Evolutionary conservation across 2,329 filamentous ascomycete species (phyloP).

Genomic region (Colletotrichum cereale): DNA sequence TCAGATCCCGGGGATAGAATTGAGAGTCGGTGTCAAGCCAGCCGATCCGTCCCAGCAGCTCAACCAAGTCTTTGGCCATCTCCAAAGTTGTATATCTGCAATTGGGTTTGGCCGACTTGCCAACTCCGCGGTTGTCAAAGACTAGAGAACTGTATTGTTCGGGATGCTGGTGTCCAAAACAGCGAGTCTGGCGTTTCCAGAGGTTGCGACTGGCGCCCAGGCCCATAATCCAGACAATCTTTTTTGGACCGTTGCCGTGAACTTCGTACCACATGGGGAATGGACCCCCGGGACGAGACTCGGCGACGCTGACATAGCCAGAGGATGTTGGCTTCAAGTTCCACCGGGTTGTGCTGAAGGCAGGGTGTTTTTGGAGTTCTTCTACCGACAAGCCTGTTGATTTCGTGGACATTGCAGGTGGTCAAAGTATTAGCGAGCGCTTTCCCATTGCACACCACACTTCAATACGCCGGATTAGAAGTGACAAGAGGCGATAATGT

Average conservation of each 20-base stretch:
- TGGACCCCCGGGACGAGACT: slow-evolving; percentile 15
- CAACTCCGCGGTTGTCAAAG: slow-evolving; percentile 78
- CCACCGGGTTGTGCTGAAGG: slow-evolving; percentile 19
- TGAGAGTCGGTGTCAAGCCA: slow-evolving; percentile 58
- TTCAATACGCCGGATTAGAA: no score
- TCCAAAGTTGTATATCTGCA: slow-evolving; percentile 76
- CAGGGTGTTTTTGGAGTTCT: slow-evolving; percentile 18
- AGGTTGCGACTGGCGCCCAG: slow-evolving; percentile 22
- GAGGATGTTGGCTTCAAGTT: slow-evolving; percentile 6
- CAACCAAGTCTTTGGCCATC: slow-evolving; percentile 76
- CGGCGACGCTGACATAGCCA: slow-evolving; percentile 12
- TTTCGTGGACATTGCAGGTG: neutral
- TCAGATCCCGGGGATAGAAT: slow-evolving; percentile 56
- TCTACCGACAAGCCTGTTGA: slow-evolving; percentile 8
- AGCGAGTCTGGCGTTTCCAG: slow-evolving; percentile 70
- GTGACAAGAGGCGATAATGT: neutral
- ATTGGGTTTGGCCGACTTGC: slow-evolving; percentile 73
- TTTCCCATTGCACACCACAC: no score
- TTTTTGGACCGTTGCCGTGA: slow-evolving; percentile 19
- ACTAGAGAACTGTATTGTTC: slow-evolving; percentile 72
- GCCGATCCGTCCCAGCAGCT: slow-evolving; percentile 67
- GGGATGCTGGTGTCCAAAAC: slow-evolving; percentile 72
- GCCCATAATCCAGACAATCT: slow-evolving; percentile 34
- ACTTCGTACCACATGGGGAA: slow-evolving; percentile 31
- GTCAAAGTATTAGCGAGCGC: neutral